phyloP scores from a whole-genome alignment of 768 basidiomycete genomes.

The Kockovaella imperatae region DNA sequence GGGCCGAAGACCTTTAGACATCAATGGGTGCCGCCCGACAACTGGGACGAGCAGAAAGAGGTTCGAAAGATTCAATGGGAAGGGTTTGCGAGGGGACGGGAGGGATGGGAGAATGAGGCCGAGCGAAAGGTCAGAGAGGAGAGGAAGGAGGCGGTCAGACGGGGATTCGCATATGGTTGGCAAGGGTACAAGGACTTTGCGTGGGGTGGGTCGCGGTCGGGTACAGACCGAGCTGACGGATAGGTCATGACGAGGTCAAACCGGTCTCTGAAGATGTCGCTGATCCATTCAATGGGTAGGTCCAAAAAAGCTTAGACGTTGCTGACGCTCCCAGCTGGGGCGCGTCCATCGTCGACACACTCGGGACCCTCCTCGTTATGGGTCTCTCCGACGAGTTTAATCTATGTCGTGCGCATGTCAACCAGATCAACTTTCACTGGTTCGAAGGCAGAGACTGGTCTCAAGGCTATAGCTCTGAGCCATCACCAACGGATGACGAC shows the following conservation, averaged over 20 bases:
- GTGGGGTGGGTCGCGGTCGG: constrained; percentile 32
- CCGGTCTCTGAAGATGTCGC: constrained; percentile 31
- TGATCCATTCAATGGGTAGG: constrained; percentile 42
- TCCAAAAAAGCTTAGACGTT: neutral
- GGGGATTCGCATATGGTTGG: constrained; percentile 42
- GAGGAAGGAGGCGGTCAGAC: constrained; percentile 39
- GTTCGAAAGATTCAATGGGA: constrained; percentile 26
- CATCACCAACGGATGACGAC: neutral
- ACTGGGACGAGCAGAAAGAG: constrained; percentile 16
- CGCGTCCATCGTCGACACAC: constrained; percentile 41
- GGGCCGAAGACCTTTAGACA: too few species aligned
- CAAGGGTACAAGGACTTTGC: constrained; percentile 42
- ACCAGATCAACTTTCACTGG: constrained; percentile 40
- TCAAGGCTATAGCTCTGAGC: constrained; percentile 15
- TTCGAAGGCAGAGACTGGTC: constrained; percentile 38
- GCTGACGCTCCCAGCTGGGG: constrained; percentile 31
- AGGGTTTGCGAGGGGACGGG: constrained; percentile 21
- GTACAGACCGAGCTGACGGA: constrained; percentile 1
- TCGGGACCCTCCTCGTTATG: constrained; percentile 42
- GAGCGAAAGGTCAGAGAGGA: constrained; percentile 24
- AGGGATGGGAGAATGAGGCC: constrained; percentile 13
- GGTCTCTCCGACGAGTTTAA: constrained; percentile 42
- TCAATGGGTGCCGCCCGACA: constrained; percentile 19
- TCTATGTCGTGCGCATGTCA: constrained; percentile 39
- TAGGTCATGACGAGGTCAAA: constrained; percentile 43